Conservation (phyloP, 179 eudicot genomes). For the Pouteria campechiana region DNA sequence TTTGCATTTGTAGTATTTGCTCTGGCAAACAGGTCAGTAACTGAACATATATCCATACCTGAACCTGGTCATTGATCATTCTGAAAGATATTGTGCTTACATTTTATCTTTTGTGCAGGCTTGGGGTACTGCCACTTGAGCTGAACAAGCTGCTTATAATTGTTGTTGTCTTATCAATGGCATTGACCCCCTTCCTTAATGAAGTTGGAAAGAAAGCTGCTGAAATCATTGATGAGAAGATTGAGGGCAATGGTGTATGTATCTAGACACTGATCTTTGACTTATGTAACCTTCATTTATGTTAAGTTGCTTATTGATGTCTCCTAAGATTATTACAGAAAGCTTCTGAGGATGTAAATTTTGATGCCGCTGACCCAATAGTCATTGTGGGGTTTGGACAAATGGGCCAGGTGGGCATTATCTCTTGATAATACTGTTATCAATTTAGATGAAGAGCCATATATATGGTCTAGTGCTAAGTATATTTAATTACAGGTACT, state of each 20-base stretch:
- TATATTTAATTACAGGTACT: constrained; percentile 94
- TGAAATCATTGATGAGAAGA: constrained; percentile 57
- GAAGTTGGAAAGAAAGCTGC: constrained; percentile 83
- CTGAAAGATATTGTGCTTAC: too few species aligned
- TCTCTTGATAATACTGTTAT: too few species aligned
- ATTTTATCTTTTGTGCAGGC: constrained; percentile 33
- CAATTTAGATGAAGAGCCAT: too few species aligned
- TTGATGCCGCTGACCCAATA: constrained; percentile 72
- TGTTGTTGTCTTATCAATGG: constrained; percentile 96
- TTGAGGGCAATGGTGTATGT: constrained; percentile 58
- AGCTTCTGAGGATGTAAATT: constrained; percentile 35
- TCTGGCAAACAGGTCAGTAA: constrained; percentile 70
- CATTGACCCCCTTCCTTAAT: constrained; percentile 85
- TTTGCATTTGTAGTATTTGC: constrained; percentile 95
- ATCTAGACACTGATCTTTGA: background rate
- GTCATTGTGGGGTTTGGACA: constrained; percentile 97
- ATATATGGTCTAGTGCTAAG: too few species aligned
- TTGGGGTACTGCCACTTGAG: constrained; percentile 94
- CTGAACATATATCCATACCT: background rate
- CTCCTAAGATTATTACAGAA: constrained; percentile 24
- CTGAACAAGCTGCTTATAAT: constrained; percentile 95
- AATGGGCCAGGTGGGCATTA: constrained; percentile 94
- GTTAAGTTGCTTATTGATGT: background rate
- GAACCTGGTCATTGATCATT: too few species aligned
- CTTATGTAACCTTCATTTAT: background rate